A percentile compares a stretch with the other conserved stretches of the same genome.
These are phyloP conservation scores for Martensiomyces pterosporus DNA, from an alignment of 192 early-diverging fungal genomes.

Conservation along the genomic window DNA sequence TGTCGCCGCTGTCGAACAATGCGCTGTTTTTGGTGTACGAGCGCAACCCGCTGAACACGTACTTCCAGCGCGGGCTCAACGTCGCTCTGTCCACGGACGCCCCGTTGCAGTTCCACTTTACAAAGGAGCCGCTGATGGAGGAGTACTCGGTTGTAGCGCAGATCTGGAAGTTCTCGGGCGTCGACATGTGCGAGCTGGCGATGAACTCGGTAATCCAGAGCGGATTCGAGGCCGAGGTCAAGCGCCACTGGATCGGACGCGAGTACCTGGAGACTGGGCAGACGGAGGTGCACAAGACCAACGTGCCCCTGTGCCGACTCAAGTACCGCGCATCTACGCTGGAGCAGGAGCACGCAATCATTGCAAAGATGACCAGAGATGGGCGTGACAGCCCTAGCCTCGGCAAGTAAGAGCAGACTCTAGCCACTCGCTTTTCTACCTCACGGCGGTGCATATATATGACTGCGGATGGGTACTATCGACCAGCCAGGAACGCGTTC, in stretches of 20 bases:
- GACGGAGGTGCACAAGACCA: conserved; percentile 73
- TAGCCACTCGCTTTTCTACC: too few relatives aligned
- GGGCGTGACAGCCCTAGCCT: not conserved
- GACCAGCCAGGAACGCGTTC: too few relatives aligned
- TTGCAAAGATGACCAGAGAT: not conserved
- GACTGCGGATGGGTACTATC: too few relatives aligned
- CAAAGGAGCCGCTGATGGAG: conserved; percentile 87
- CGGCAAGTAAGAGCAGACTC: too few relatives aligned
- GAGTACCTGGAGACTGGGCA: conserved; percentile 63
- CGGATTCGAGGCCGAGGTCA: conserved; percentile 77
- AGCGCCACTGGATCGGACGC: conserved; percentile 78
- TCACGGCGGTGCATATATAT: too few relatives aligned
- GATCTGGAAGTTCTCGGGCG: conserved; percentile 82
- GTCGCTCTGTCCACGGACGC: conserved; percentile 83
- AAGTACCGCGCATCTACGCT: conserved; percentile 73
- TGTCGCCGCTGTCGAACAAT: conserved; percentile 90
- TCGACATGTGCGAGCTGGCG: conserved; percentile 87
- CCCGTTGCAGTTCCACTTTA: conserved; percentile 88
- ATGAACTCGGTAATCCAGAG: conserved; percentile 76
- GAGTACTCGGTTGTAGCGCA: conserved; percentile 86
- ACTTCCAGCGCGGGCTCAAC: conserved; percentile 84
- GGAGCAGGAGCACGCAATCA: conserved; percentile 55
- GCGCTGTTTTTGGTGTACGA: conserved; percentile 84
- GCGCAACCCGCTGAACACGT: conserved; percentile 76
- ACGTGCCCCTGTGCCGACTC: conserved; percentile 75